These are phyloP conservation scores for Oryza rufipogon DNA, from an alignment of 176 grass and related monocot species.

Conservation along the genomic window DNA sequence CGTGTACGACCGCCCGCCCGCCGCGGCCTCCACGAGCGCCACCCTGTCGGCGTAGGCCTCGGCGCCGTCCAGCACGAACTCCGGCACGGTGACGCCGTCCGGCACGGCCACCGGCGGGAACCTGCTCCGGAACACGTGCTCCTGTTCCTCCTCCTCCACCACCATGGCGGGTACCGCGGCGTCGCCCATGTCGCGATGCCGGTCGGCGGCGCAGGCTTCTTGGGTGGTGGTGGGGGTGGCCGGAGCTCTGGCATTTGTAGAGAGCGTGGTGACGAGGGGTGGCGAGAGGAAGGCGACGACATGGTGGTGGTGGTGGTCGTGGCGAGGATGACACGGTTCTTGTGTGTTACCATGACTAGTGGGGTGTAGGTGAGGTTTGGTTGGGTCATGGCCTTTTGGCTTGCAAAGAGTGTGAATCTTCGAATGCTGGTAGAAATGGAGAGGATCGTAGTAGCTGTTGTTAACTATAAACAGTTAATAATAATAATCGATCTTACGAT, in stretches of 20 bases:
- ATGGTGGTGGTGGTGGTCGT: background rate
- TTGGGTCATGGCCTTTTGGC: conserved; percentile 53
- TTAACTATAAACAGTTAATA: background rate
- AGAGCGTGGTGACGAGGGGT: background rate
- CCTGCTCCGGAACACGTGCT: conserved; percentile 76
- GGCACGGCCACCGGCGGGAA: conserved; percentile 60
- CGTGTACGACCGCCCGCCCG: conserved; percentile 63
- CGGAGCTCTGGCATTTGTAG: conserved; percentile 44
- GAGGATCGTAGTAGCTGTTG: background rate
- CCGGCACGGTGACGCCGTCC: conserved; percentile 68
- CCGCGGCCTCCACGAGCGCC: conserved; percentile 63
- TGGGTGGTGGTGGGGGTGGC: conserved; percentile 4
- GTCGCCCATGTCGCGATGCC: conserved; percentile 45
- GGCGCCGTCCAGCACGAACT: conserved; percentile 70
- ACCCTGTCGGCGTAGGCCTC: conserved; percentile 63
- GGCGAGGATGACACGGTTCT: conserved; percentile 35
- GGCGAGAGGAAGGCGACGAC: background rate
- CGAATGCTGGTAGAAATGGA: background rate
- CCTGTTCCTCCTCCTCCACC: conserved; percentile 47
- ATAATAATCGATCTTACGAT: background rate
- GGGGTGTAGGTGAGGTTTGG: conserved; percentile 51
- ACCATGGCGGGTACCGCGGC: background rate
- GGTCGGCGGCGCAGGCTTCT: background rate
- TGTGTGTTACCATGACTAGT: conserved; percentile 41
- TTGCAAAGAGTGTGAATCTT: conserved; percentile 22